Base-by-base conservation (phyloP, 495 filamentous ascomycete genomes). In the Penicillium arizonense region DNA sequence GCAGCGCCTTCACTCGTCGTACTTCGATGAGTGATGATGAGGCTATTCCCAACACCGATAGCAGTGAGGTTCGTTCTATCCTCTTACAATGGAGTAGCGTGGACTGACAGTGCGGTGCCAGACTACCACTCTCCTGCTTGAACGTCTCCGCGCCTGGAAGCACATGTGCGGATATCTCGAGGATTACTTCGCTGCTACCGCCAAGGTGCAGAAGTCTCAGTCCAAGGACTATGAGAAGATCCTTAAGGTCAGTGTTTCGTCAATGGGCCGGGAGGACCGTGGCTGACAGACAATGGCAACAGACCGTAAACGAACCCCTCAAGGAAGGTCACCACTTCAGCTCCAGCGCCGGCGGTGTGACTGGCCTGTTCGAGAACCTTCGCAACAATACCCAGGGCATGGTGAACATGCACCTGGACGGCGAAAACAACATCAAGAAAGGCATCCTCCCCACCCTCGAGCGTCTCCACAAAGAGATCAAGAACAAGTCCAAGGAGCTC, bases 211-310 rank as follows among this genome's bases (percentile, higher is more conserved):
- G 57, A 89, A 85, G 69, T 80, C 82, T 12, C 85, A 96, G 55
- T 84, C 89, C 26, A 97, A 97, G 77, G 94, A 97, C 65, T 94
- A 96, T 61, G 91, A 97, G 79, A 93, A 87, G 71, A 84, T 96
- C 23, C 70, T 97, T 58, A 97, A 97, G 84, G 88, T 90, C 45
- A 23, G 71, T 51, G 18, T 37, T 33, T 41, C 10, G 36, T 34
- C 7, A 33, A 44, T 35, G 26, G 20, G 20, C 4, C 35, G 37
- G 50, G 11, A 20, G 4, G 6, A 14, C 12, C 8, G 18, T 21
- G 2, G 43, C 47, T 59, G 20, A 56, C 40, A 8, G 4, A 13
- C 2, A 14, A 6, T 48, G 55, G 41, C 21, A 34, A 41, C 55
- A 92, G 89, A 89, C 89, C 36, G 89, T 97, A 56, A 86, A 82